These are phyloP conservation scores for Laburnicola sp. DNA, from an alignment of 2,329 filamentous ascomycete genomes.

Conservation along the genomic window DNA sequence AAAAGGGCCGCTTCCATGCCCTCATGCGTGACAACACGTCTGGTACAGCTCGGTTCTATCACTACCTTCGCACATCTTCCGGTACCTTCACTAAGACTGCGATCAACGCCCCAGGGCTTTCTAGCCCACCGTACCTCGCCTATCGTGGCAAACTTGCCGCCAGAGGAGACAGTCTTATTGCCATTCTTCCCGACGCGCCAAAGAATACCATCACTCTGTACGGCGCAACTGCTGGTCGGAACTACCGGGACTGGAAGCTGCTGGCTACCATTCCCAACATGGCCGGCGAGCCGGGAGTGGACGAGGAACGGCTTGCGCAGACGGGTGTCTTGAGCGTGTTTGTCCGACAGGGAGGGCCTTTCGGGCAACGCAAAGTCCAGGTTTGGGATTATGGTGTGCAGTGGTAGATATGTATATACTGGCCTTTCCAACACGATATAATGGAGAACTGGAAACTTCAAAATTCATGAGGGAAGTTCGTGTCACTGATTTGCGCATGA, in stretches of 20 bases:
- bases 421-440: no score
- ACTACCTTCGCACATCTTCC: constrained; percentile 34
- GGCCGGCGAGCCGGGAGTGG: constrained; percentile 37
- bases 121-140: constrained; percentile 36
- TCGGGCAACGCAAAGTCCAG: constrained; percentile 37
- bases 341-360: constrained; percentile 39
- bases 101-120: constrained; percentile 34
- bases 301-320: constrained; percentile 33
- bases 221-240: constrained; percentile 31
- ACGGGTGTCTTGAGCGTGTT: constrained; percentile 38
- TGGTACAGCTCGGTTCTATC: constrained; percentile 35
- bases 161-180: constrained; percentile 31
- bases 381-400: constrained; percentile 39
- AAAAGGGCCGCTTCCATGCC: constrained; percentile 53
- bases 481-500: no score
- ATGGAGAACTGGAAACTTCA: no score
- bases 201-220: constrained; percentile 34
- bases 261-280: constrained; percentile 35
- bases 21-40: constrained; percentile 51
- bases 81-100: constrained; percentile 38
- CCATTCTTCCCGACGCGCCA: constrained; percentile 36
- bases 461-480: no score
- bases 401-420: constrained; percentile 7
- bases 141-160: constrained; percentile 40
- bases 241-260: constrained; percentile 37